Base-by-base conservation (phyloP, 257 asterid genomes). In the Lithospermum erythrorhizon region DNA sequence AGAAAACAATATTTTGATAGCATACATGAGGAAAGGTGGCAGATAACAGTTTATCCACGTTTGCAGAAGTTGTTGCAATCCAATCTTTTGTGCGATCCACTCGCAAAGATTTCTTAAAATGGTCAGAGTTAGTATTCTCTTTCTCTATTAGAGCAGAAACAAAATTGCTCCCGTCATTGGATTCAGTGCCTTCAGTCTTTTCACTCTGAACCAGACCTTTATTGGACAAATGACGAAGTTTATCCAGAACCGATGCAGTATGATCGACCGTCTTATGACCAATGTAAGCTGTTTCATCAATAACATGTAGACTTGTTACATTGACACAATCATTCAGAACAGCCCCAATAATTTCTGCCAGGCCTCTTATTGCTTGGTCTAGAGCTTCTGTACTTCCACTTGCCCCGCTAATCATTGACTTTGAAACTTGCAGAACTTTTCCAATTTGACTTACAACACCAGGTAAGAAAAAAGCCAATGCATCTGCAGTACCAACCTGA, bases 401-500 rank as follows among this genome's bases (percentile, higher is more conserved):
- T 0, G 97, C 96, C 74, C 99, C 99, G 64, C 96, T 93, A 68
- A 79, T 80, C 95, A 89, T 83, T 16, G 82, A 63, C 78, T 81
- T 89, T 55, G 99, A 84, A 63, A 78, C 61, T 57, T 80, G 87
- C 73, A 93, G 79, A 56, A 93, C 83, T 84, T 86, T 93, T 55
- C 97, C 97, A 57, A 84, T 78, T 72, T 86, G 95, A 76, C 97
- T 84, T 72, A 89, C 87, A 21, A 89, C 89, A 27, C 99, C 99
- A 30, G 99, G 99, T 71, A 93, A 78, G 78, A 81, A 93, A 79
- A 89, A 93, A 64, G 96, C 97, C 77, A 93, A 70, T 22, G 97
- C 90, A 80, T 93, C 97, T 69, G 90, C 89, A 68, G 84, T 73
- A 51, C 96, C 97, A 77, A 86, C 96, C 98, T 90, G 94, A 78